Evolutionary conservation across 1,284 basidiomycete genomes (phyloP).

Genomic region (Ganoderma resinaceum): DNA sequence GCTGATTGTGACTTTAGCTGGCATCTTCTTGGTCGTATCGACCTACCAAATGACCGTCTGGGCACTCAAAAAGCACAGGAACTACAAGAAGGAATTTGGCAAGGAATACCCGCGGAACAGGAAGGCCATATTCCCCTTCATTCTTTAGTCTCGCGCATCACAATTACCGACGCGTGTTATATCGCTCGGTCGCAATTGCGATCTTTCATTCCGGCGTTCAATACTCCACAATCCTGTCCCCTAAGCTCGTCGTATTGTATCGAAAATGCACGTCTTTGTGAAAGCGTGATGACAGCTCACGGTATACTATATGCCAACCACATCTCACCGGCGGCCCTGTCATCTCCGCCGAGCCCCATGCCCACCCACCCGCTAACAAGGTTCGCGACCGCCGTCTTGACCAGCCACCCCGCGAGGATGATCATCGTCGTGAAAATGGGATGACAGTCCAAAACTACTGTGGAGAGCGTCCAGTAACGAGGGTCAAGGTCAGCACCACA

Average conservation of each 20-base stretch:
- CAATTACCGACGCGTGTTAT: neutral
- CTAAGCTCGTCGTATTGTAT: neutral
- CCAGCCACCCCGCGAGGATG: slow-evolving; percentile 79
- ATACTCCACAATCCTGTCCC: slow-evolving; percentile 7
- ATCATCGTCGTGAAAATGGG: slow-evolving; percentile 81
- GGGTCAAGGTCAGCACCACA: neutral
- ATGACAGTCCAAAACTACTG: slow-evolving; percentile 79
- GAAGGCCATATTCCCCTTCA: slow-evolving; percentile 86
- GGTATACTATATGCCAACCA: slow-evolving; percentile 85
- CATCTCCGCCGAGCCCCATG: slow-evolving; percentile 59
- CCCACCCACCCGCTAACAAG: slow-evolving; percentile 70
- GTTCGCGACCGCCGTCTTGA: slow-evolving; percentile 69
- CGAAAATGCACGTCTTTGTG: neutral
- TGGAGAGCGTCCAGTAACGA: neutral
- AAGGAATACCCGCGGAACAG: slow-evolving; percentile 80
- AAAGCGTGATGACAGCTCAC: slow-evolving; percentile 40
- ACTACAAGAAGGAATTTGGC: slow-evolving; percentile 95
- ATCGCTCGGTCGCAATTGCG: neutral
- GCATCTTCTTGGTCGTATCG: slow-evolving; percentile 70
- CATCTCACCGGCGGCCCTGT: slow-evolving; percentile 55
- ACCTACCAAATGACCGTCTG: slow-evolving; percentile 84
- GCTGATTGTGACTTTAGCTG: slow-evolving; percentile 58
- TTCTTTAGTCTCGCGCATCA: slow-evolving; percentile 45
- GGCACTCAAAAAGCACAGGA: slow-evolving; percentile 92
- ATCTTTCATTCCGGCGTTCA: neutral